Evolutionary conservation across 208 protist genomes (phyloP).

Genomic region (Leishmania tarentolae): DNA sequence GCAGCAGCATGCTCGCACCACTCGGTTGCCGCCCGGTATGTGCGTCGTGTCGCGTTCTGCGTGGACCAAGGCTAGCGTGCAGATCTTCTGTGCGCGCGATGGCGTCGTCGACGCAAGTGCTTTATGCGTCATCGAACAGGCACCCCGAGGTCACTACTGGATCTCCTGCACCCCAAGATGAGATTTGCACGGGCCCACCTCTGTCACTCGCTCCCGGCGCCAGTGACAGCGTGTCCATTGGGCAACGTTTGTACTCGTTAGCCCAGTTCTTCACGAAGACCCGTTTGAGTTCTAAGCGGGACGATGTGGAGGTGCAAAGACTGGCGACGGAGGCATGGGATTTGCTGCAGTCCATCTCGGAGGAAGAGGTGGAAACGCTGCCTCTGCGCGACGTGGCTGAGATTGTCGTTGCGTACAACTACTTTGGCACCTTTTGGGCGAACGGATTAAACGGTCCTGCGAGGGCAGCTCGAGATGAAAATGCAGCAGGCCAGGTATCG

Average conservation of each 20-base stretch:
- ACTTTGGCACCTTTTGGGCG: conserved; percentile 67
- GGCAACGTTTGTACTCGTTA: conserved; percentile 27
- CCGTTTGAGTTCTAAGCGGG: neutral
- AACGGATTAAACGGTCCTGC: conserved; percentile 60
- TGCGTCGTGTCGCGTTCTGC: neutral
- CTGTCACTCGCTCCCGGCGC: neutral
- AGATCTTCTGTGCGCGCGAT: neutral
- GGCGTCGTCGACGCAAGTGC: neutral
- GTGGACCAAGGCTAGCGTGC: neutral
- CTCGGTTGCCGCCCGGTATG: neutral
- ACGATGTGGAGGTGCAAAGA: conserved; percentile 5
- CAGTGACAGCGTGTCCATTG: conserved; percentile 3
- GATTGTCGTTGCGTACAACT: conserved; percentile 58
- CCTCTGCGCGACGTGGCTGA: conserved; percentile 44
- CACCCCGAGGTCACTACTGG: neutral
- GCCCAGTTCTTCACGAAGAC: conserved; percentile 16
- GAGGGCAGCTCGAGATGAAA: neutral
- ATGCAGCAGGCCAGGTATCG: neutral
- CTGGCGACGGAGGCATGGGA: conserved; percentile 57
- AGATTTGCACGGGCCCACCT: neutral
- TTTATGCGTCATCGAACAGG: neutral
- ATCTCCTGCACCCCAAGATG: neutral
- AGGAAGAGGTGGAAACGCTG: conserved; percentile 40
- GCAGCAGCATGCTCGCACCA: neutral
- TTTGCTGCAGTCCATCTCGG: conserved; percentile 44